phyloP scores from a whole-genome alignment of 176 grass and related monocot species.

The barley (Hordeum vulgare) region MorexV3_pseudomolecules_assembly NC_058521.1:523797948-523798447 shows the following conservation, averaged over 20 bases:
- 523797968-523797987: slow-evolving; percentile 20
- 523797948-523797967: slow-evolving; percentile 10
- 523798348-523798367: slow-evolving; percentile 40
- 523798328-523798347: neutral
- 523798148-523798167: neutral
- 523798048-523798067: neutral
- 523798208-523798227: neutral
- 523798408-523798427: neutral
- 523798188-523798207: neutral
- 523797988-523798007: slow-evolving; percentile 7
- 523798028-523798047: neutral
- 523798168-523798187: neutral
- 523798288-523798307: neutral
- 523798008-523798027: neutral
- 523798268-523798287: neutral
- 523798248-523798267: neutral
- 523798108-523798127: neutral
- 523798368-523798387: slow-evolving; percentile 30
- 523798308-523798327: neutral
- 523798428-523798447: neutral
- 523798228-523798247: neutral
- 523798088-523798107: neutral
- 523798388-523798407: slow-evolving; percentile 14
- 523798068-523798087: neutral
- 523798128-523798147: neutral